A percentile compares a stretch with the other conserved stretches of the same genome.
phyloP scores from a whole-genome alignment of 176 grass and related monocot species.

The Eragrostis curvula region DNA sequence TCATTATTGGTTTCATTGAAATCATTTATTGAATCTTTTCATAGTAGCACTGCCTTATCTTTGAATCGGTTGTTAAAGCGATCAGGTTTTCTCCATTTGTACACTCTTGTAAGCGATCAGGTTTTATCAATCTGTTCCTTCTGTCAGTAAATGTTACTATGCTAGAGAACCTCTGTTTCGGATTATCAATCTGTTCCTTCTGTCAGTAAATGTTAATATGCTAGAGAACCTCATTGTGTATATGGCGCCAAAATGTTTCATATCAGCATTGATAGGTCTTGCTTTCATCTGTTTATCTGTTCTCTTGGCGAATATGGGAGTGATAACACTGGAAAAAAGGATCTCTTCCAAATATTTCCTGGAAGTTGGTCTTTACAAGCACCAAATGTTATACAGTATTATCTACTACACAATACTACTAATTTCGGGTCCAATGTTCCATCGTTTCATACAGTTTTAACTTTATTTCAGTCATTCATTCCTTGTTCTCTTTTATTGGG shows the following conservation, averaged over 20 bases:
- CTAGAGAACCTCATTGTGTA: neutral
- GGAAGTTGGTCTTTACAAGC: neutral
- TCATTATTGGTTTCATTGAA: neutral
- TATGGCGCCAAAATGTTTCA: neutral
- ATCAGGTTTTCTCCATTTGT: neutral
- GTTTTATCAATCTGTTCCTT: neutral
- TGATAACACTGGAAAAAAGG: neutral
- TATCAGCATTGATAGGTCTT: neutral
- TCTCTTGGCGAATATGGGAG: neutral
- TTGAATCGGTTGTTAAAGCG: neutral
- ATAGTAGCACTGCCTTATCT: neutral
- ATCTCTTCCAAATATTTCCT: neutral
- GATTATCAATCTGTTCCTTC: neutral
- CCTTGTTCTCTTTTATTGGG: neutral
- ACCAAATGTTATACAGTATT: too few species aligned
- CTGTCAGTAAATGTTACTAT: neutral
- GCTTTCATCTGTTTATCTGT: neutral
- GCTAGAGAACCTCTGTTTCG: neutral
- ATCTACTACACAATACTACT: neutral
- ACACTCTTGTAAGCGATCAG: conserved; percentile 31
- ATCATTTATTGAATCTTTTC: neutral
- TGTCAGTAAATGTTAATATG: neutral
- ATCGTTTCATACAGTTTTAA: neutral
- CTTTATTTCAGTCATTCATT: neutral
- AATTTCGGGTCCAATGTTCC: neutral